Evolutionary conservation across 345 rosid genomes (phyloP), one percentile per base, ranked within the genome.

Genomic region (Leavenworthia alabamica): DNA sequence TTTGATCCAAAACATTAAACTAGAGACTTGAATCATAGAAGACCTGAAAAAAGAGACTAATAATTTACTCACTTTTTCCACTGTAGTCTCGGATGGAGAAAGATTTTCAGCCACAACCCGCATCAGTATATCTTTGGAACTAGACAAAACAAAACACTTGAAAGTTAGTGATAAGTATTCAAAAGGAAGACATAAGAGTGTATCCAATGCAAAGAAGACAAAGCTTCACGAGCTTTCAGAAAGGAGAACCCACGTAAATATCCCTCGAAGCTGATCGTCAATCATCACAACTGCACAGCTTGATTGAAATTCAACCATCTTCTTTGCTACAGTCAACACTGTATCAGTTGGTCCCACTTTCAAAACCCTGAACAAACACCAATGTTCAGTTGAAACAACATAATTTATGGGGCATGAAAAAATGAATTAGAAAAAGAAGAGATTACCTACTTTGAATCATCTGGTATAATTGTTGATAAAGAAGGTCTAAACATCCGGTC

Each of bases 401-500:
- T 19, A 36, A 49, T 2, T 12, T 31, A 63, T 8, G 8, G 46
- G 24, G n/a, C 27, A n/a, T 35, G 37, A 45, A 35, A 63, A 46
- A 56, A 35, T 3, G n/a, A 41, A 60, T 48, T 11, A 56, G 27
- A 23, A 65, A 72, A 72, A 60, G 33, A 75, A 82, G 74, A 68
- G 78, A 94, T 90, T 86, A 86, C 95, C 89, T 94, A 94, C 99
- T 88, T 94, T 90, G 96, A 47, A 82, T 86, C 83, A 73, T 90
- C 99, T 8, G 93, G 73, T 39, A 90, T 77, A 63, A 90, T 78
- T 4, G 96, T 94, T 24, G 93, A 84, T 51, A 94, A 66, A 31
- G 99, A 86, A 27, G 99, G 99, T 79, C 60, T 84, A 81, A 94
- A 94, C 95, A 94, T 84, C 67, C 76, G 79, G 63, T 94, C 99